Evolutionary conservation across 768 basidiomycete genomes (phyloP), one percentile per base, ranked within the genome.

Genomic region (Russula emetica): DNA sequence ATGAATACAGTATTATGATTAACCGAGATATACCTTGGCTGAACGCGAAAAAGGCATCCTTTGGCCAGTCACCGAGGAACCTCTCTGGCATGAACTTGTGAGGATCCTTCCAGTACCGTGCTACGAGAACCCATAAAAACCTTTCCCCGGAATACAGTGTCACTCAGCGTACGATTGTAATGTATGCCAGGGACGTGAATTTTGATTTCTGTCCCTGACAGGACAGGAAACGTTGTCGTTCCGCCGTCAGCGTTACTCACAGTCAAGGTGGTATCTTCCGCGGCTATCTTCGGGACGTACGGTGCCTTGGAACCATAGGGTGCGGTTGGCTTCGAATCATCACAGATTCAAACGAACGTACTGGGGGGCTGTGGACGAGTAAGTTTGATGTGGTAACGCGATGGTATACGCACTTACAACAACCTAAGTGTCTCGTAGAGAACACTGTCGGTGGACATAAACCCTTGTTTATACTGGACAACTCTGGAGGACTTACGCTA

Each of bases 81-180:
- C 77, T 69, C 32, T 71, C 70, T 9, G 77, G 77, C 20, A 75
- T 76, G 71, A 83, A 85, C 13, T 66, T 67, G 30, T 79, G 65
- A 5, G 84, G 83, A 45, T 84, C 77, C 55, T 79, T 71, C 83
- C 84, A 85, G 68, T 83, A 83, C 42, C 78, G 77, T 28, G 83
- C 83, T 84, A 63, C 20, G 36, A 24, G 18, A 36, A 22, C 36
- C n/a, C 16, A 7, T 63, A 24, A 56, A 47, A 40, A 20, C 45
- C 2, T 20, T 9, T 28, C n/a, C 16, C 22, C 1, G 1, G 16
- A 18, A 16, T 22, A 22, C 9, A 49, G 28, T 2, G 18, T 24
- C 0, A 32, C 11, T 16, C 8, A 16, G 42, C 58, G 28, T 71
- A 83, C 82, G 80, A 67, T 83, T 83, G 63, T 82, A 78, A 64